Evolutionary conservation across 495 filamentous ascomycete species (phyloP), one percentile per base, ranked within the genome.

Genomic region (Podospora pseudopauciseta): DNA sequence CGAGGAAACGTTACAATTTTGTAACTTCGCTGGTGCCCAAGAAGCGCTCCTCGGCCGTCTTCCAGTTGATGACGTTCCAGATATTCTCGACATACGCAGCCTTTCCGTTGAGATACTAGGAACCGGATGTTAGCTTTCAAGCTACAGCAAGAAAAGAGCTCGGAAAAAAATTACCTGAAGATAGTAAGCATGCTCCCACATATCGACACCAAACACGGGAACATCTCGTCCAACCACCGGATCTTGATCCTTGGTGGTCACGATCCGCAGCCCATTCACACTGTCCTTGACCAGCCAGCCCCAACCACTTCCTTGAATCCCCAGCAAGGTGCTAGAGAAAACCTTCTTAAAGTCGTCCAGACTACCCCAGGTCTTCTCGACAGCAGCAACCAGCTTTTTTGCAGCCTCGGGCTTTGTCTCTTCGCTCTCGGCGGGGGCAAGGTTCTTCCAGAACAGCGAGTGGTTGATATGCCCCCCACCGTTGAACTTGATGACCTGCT

Each of bases 31-130:
- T 66, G 53, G 65, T 73, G 34, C 76, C 80, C 13, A 67, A 59
- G 76, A 94, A 95, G 66, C 95, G 88, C 79, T 90, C 86, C 85
- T 96, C 96, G 49, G 90, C 95, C 54, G 90, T 85, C 86, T 94
- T 95, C 95, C 95, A 99, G 84, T 98, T 98, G 73, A 99, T 85
- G 56, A 99, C 92, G 67, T 97, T 92, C 96, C 96, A 99, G 75
- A 99, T 90, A 64, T 93, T 93, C 70, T 87, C 87, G 74, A 99
- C 96, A 81, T 99, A 99, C 72, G 96, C 93, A 23, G 92, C 95
- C 85, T 99, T 99, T 73, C 94, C 91, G 81, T 98, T 99, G 83
- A 97, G 86, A 79, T 99, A 99, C 84, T 78, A 15, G 63, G 18
- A 53, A 61, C 34, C 28, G 19, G 28, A 67, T 16, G 61, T 72